Percentiles rank a stretch among this genome's conserved stretches.
These are phyloP conservation scores for Pneumocystis carinii DNA, from an alignment of 1,139 yeast species.

Conservation along the genomic window DNA sequence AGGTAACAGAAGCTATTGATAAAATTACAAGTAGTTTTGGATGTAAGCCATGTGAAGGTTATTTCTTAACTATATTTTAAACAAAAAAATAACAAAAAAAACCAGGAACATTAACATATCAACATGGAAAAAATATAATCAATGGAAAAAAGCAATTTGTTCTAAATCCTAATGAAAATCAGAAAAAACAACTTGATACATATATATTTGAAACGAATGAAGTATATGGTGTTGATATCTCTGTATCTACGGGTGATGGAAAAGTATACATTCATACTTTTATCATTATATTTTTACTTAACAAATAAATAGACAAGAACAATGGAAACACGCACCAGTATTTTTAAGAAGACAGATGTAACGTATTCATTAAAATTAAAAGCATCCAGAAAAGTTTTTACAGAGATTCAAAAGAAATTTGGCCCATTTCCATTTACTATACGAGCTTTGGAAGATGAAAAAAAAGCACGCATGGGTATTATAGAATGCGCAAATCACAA, in stretches of 20 bases:
- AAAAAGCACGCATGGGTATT: constrained; percentile 62
- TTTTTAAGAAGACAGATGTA: constrained; percentile 55
- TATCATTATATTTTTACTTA: not conserved
- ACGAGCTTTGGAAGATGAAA: constrained; percentile 51
- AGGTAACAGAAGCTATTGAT: constrained; percentile 54
- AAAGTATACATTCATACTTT: constrained; percentile 23
- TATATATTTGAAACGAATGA: constrained; percentile 59
- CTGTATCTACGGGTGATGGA: constrained; percentile 54
- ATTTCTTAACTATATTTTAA: constrained; percentile 17
- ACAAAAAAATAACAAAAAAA: not conserved
- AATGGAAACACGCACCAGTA: constrained; percentile 48
- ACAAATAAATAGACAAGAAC: constrained; percentile 29
- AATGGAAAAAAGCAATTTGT: constrained; percentile 69
- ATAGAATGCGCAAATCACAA: constrained; percentile 60
- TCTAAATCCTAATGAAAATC: constrained; percentile 57
- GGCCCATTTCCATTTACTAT: constrained; percentile 62
- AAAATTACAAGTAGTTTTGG: constrained; percentile 49
- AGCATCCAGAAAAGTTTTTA: constrained; percentile 52
- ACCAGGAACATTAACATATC: constrained; percentile 38
- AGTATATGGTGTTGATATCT: constrained; percentile 62
- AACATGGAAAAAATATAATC: constrained; percentile 51
- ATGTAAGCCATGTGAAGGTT: constrained; percentile 55
- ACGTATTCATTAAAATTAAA: constrained; percentile 58
- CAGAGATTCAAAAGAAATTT: constrained; percentile 51
- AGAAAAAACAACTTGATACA: constrained; percentile 49